Base-by-base conservation (phyloP, 305 asterid species). In the Fraxinus sp. region DNA sequence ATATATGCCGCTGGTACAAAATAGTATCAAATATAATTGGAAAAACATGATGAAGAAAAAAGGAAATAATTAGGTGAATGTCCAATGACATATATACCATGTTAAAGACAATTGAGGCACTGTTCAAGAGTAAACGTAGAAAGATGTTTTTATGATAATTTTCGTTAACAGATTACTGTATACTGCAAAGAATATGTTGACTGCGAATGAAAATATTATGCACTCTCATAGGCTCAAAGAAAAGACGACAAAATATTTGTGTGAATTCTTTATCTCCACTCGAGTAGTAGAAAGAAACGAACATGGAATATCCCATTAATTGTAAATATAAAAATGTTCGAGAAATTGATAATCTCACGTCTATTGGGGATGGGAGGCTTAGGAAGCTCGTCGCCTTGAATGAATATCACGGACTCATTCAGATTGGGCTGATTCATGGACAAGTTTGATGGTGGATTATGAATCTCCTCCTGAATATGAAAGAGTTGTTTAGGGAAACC, bases 311-410 rank as follows among this genome's bases (percentile, higher is more conserved):
- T 9, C 14, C n/a, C 5, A 46, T 46, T 46, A 46, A 46, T 13
- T 46, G n/a, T 13, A 46, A 46, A 11, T 3, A 46, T 46, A 46
- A 46, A 3, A 46, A 13, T 46, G 57, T 46, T 46, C n/a, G 6
- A 46, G 57, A 46, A 46, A 11, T 46, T 46, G 18, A 46, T 46
- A 46, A 46, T 83, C 95, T 86, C 81, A 95, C 99, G 99, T 94
- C 97, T 85, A 88, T 93, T 95, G 66, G 97, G 97, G 3, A 76
- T 93, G 8, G 97, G 98, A 80, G 97, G 94, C 88, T 91, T 94
- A 4, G 99, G 97, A 59, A 95, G 94, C 76, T 95, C 99, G 77
- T 94, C 96, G 72, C 92, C 98, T 33, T 97, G 94, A 82, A 90
- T 52, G 3, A 93, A 93, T 90, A 92, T 86, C 73, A 88, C 62